Evolutionary conservation across 257 asterid species (phyloP).

Genomic region (Solanum phureja): DNA sequence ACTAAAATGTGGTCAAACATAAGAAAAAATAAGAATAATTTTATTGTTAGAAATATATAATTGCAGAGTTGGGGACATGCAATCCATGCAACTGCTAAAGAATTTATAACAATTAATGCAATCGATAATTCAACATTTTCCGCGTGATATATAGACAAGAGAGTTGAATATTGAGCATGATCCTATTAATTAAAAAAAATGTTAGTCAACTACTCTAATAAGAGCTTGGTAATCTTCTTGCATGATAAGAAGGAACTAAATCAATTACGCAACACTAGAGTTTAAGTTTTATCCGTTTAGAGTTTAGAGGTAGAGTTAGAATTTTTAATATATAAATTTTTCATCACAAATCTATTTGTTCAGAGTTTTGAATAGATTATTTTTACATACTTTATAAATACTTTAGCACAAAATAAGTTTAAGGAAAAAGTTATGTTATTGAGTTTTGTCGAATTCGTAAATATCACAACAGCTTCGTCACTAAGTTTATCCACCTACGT

Average conservation of each 20-base stretch:
- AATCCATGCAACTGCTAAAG: background rate
- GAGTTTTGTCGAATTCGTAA: background rate
- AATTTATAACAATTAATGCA: background rate
- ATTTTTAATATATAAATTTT: background rate
- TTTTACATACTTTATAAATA: background rate
- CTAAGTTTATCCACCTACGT: background rate
- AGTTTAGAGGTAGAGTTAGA: background rate
- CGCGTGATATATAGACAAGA: background rate
- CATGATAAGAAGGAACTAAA: background rate
- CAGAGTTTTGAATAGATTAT: background rate
- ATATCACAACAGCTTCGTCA: rapidly evolving
- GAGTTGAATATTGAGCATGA: background rate
- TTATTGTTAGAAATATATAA: background rate
- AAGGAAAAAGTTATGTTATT: background rate
- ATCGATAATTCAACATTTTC: background rate
- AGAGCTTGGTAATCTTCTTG: background rate
- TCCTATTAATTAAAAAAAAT: background rate
- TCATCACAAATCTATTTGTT: background rate
- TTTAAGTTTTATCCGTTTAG: too few species aligned
- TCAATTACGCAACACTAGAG: too few species aligned
- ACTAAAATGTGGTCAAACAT: background rate
- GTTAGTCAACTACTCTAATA: background rate
- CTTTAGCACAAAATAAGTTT: background rate
- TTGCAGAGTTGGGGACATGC: background rate
- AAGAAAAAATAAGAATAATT: background rate